Base-by-base conservation (phyloP, 1,284 basidiomycete genomes). In the Papiliotrema nemorosa region DNA sequence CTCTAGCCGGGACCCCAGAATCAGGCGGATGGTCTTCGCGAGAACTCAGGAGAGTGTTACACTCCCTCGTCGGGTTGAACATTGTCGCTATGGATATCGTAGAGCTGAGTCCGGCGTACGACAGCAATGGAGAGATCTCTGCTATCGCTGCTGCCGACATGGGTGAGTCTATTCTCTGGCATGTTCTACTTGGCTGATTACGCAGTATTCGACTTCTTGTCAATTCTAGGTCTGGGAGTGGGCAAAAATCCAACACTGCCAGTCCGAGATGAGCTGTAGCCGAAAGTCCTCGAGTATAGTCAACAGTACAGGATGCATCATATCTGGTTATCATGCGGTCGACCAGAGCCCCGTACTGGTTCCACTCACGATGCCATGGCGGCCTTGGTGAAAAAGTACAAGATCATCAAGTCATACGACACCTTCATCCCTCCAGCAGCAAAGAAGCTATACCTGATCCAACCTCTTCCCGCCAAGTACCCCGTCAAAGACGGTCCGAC, bases 1-100 rank as follows among this genome's bases (percentile, higher is more conserved):
- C 13, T 16, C 1, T 36, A 72, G 66, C 67, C 34, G 71, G 69
- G 27, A 73, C 71, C 1, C 69, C 72, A 10, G 73, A 76, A 52
- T 68, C 72, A 0, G 76, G 76, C 33, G 44, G 76, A 20, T 77
- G 74, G 74, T 74, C 75, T 1, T 72, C 73, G 2, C 63, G 76
- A 43, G 76, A 77, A 53, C 62, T 75, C 16, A 62, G 72, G 43
- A 55, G 67, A 37, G 72, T 77, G 52, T 56, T 77, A 2, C 67
- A 75, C 44, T 64, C 67, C 1, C 60, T 77, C 0, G 57, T 61
- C 5, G 72, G 72, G 1, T 65, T 77, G 39, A 74, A 76, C 64
- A 59, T 77, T 38, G 76, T 72, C 49, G 69, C 53, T n/a, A 53
- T 58, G 14, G 64, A 72, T 48, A 63, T 71, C 22, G 72, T 72